Conservation (phyloP, 495 filamentous ascomycete genomes). For the Aspergillus steynii region DNA sequence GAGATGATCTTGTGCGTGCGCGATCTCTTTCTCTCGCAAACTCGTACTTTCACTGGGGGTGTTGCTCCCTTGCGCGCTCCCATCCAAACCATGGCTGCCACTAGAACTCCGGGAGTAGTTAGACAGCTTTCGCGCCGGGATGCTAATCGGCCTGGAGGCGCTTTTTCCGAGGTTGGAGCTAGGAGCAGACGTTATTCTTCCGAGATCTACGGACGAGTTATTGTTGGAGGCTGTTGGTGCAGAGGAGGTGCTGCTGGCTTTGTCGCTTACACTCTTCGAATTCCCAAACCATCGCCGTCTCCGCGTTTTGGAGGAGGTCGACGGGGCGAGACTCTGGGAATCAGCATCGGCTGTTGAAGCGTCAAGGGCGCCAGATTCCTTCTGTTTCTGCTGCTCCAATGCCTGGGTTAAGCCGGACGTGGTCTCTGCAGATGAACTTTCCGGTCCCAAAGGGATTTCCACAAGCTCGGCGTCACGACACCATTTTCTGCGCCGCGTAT, state of each 20-base stretch:
- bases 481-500: slow-evolving; percentile 94
- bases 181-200: slow-evolving; percentile 26
- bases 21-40: slow-evolving; percentile 48
- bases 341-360: slow-evolving; percentile 28
- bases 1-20: slow-evolving; percentile 49
- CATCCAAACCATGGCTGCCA: slow-evolving; percentile 33
- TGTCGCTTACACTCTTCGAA: slow-evolving; percentile 39
- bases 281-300: slow-evolving; percentile 47
- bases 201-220: slow-evolving; percentile 25
- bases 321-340: slow-evolving; percentile 31
- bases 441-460: slow-evolving; percentile 57
- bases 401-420: slow-evolving; percentile 35
- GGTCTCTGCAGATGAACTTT: slow-evolving; percentile 26
- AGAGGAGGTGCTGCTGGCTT: slow-evolving; percentile 26
- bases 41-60: slow-evolving; percentile 45
- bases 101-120: slow-evolving; percentile 22
- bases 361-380: slow-evolving; percentile 21
- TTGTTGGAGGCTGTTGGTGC: slow-evolving; percentile 23
- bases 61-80: slow-evolving; percentile 33
- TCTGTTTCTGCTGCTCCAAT: slow-evolving; percentile 27
- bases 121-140: slow-evolving; percentile 29
- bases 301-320: slow-evolving; percentile 34
- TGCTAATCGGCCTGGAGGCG: slow-evolving; percentile 37
- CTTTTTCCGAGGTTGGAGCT: slow-evolving; percentile 21
- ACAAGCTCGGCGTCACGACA: slow-evolving; percentile 93